Evolutionary conservation across 1,284 basidiomycete species (phyloP), one percentile per base, ranked within the genome.

Genomic region (Leucoagaricus sp.): DNA sequence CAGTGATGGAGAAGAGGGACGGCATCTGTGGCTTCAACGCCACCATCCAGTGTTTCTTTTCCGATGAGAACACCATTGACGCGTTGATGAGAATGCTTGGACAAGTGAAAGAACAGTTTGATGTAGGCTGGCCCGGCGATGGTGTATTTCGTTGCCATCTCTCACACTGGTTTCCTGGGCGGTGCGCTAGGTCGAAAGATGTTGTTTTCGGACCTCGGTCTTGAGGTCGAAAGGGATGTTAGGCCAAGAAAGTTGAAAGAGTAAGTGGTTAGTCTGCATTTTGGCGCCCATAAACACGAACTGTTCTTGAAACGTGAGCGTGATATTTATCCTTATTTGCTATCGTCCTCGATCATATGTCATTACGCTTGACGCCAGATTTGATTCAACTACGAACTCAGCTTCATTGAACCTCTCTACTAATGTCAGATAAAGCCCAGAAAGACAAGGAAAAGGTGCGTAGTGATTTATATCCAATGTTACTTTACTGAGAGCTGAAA

Each of bases 1-100:
- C 88, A 91, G 65, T 89, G 84, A 66, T 91, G 90, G 49, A 90
- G 76, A 31, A 91, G 74, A n/a, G 89, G 89, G 33, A 92, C 75
- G 3, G 83, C 78, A 65, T 91, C 89, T 49, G 76, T 71, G 49
- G 87, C 77, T 57, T 69, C 67, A 33, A 87, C 76, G 26, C 58
- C 57, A 49, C 68, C 45, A 8, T 64, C 64, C 2, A 64, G 59
- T 13, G 65, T 63, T 52, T 72, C 63, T 50, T 74, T 76, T 41
- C 87, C 87, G 0, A 89, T 68, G 17, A 89, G 72, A 15, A 89
- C 82, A 4, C 87, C 87, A 54, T 89, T 89, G 10, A 89, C 86
- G 31, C 77, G 76, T 58, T 75, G 78, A 59, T 89, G 86, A 9
- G 88, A 87, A 63, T 89, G 80, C 65, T 88, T 90, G 42, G 87